These are phyloP conservation scores for Suhomyces chickasaworum DNA, from an alignment of 1,139 yeast species.

Conservation along the genomic window DNA sequence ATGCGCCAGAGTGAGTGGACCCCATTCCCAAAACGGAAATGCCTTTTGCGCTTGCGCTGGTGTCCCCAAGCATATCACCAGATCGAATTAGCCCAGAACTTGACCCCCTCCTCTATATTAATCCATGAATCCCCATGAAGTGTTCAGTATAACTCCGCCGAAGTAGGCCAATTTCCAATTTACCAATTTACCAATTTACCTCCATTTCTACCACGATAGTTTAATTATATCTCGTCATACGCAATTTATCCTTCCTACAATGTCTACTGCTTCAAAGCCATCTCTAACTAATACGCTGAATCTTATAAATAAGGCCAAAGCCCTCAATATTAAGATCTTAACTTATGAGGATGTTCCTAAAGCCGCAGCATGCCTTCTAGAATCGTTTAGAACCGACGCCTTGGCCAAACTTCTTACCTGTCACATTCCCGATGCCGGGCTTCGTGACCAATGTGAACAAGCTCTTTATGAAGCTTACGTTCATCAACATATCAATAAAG, in stretches of 20 bases:
- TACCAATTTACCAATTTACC: no score
- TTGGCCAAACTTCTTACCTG: slow-evolving; percentile 51
- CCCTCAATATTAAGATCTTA: slow-evolving; percentile 29
- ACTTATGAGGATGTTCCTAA: slow-evolving; percentile 48
- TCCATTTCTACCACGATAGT: no score
- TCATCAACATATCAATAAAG: slow-evolving; percentile 57
- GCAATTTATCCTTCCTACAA: no score
- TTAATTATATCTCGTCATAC: no score
- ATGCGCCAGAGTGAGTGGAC: background rate
- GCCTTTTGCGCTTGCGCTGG: slow-evolving; percentile 6
- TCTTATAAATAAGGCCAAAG: slow-evolving; percentile 7
- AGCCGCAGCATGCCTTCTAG: slow-evolving; percentile 56
- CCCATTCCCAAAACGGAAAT: background rate
- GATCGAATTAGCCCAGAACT: background rate
- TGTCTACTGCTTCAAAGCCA: slow-evolving; percentile 9
- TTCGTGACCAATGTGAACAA: slow-evolving; percentile 44
- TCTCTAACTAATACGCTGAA: background rate
- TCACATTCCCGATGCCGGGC: slow-evolving; percentile 41
- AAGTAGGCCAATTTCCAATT: background rate
- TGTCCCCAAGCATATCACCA: background rate
- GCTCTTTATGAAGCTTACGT: slow-evolving; percentile 58
- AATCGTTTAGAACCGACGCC: slow-evolving; percentile 54
- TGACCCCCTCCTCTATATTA: background rate
- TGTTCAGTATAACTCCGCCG: background rate
- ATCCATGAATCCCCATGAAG: background rate